Conservation (phyloP, 1,284 basidiomycete genomes). For the Mycocalia duriaeana region DNA sequence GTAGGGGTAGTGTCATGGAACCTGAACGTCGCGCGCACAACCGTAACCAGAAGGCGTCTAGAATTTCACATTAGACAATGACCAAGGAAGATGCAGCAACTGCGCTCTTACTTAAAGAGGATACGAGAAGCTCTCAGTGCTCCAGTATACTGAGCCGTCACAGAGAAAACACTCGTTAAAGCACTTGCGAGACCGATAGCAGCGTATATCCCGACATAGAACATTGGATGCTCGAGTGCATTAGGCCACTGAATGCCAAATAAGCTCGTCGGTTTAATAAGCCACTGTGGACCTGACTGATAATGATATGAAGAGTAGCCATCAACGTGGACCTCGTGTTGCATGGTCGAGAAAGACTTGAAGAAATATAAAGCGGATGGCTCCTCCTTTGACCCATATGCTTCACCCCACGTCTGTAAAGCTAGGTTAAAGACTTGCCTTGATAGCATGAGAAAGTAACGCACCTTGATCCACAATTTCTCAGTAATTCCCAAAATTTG, state of each 20-base stretch:
- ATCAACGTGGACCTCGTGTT: slow-evolving; percentile 27
- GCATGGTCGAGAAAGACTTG: slow-evolving; percentile 27
- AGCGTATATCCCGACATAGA: slow-evolving; percentile 61
- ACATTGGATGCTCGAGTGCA: slow-evolving; percentile 53
- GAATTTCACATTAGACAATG: slow-evolving; percentile 7
- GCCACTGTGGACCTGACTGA: too few relatives aligned
- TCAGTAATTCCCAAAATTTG: slow-evolving; percentile 51
- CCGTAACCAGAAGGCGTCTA: slow-evolving; percentile 45
- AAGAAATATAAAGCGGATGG: slow-evolving; percentile 23
- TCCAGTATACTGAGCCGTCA: slow-evolving; percentile 55
- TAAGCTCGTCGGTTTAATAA: too few relatives aligned
- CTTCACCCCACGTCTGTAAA: slow-evolving; percentile 55
- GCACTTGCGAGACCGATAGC: slow-evolving; percentile 46
- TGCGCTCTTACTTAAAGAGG: slow-evolving; percentile 43
- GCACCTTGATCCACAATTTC: slow-evolving; percentile 73
- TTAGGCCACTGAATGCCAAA: slow-evolving; percentile 29
- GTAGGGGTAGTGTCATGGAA: slow-evolving; percentile 43
- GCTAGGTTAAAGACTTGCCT: not conserved
- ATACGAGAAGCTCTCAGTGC: slow-evolving; percentile 55
- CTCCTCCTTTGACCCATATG: slow-evolving; percentile 34
- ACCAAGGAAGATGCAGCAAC: slow-evolving; percentile 19
- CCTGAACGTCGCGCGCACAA: slow-evolving; percentile 54
- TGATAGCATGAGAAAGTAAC: slow-evolving; percentile 11
- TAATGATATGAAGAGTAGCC: too few relatives aligned
- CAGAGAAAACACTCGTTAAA: slow-evolving; percentile 39